Evolutionary conservation across 805 yeast genomes (phyloP).

Genomic region (Candida vaughaniae): DNA sequence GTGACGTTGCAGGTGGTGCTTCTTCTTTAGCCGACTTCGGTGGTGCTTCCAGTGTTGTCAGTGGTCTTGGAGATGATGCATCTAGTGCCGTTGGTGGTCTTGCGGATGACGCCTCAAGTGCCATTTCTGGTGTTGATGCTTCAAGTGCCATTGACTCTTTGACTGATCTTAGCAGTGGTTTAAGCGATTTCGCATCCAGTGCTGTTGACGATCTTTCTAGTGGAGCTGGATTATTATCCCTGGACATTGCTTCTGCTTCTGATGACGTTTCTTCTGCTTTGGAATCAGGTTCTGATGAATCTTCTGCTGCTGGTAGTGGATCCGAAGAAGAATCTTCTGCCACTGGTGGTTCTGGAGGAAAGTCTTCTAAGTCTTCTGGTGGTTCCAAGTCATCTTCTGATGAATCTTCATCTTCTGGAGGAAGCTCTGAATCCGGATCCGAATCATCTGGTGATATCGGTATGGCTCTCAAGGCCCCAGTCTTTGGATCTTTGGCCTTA

Average conservation of each 20-base stretch:
- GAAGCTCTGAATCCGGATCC: constrained; percentile 9
- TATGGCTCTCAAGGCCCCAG: constrained; percentile 16
- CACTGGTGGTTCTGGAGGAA: constrained; percentile 4
- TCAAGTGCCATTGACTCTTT: no score
- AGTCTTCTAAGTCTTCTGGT: constrained; percentile 1
- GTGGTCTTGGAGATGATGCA: no score
- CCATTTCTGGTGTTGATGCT: no score
- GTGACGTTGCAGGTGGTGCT: not conserved
- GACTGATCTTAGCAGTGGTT: no score
- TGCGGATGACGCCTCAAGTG: no score
- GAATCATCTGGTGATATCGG: constrained; percentile 15
- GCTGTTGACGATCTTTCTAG: not conserved
- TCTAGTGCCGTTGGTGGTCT: no score
- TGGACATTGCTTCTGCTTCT: not conserved
- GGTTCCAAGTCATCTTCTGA: not conserved
- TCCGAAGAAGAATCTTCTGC: constrained; percentile 4
- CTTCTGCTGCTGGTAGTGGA: not conserved
- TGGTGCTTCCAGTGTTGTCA: not conserved
- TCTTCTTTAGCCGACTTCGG: not conserved
- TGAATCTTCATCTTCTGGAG: not conserved
- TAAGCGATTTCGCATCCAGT: no score
- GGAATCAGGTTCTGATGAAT: not conserved
- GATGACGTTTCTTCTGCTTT: not conserved
- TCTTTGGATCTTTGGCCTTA: constrained; percentile 17
- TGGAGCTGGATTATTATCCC: not conserved